Evolutionary conservation across 306 rosid species (phyloP).

Genomic region (Mimosa bimucronata): DNA sequence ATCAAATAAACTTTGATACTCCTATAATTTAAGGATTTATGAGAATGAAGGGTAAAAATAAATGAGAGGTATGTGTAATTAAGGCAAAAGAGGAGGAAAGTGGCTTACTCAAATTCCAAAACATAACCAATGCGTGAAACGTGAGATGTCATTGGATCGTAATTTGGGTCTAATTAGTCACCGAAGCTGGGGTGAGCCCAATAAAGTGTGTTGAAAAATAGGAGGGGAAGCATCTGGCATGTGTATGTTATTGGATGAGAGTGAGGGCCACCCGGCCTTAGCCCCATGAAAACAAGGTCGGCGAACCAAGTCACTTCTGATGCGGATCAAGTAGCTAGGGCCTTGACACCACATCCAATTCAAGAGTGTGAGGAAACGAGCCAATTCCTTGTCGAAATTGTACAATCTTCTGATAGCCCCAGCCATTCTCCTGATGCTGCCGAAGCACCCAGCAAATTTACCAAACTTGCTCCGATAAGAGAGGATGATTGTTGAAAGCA

Average conservation of each 20-base stretch:
- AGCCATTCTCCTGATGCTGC: too few relatives aligned
- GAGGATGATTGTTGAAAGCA: not conserved
- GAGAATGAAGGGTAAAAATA: too few relatives aligned
- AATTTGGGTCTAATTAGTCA: not conserved
- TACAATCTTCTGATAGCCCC: too few relatives aligned
- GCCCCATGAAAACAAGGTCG: not conserved
- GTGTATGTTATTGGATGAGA: not conserved
- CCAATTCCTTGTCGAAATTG: too few relatives aligned
- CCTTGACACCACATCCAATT: not conserved
- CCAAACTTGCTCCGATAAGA: not conserved
- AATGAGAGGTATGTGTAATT: too few relatives aligned
- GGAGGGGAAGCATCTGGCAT: not conserved
- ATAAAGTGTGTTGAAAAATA: not conserved
- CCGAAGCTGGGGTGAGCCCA: not conserved
- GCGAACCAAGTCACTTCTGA: too few relatives aligned
- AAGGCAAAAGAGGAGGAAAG: too few relatives aligned
- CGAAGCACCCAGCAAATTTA: not conserved
- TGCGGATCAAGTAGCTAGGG: too few relatives aligned
- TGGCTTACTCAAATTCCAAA: too few relatives aligned
- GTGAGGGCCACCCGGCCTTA: not conserved
- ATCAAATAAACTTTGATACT: too few relatives aligned
- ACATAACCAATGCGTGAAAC: not conserved
- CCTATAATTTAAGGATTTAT: too few relatives aligned
- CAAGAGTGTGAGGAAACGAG: not conserved
- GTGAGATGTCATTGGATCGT: not conserved